Evolutionary conservation across 495 filamentous ascomycete genomes (phyloP), one percentile per base, ranked within the genome.

Genomic region (Penicillium atrosanguineum): DNA sequence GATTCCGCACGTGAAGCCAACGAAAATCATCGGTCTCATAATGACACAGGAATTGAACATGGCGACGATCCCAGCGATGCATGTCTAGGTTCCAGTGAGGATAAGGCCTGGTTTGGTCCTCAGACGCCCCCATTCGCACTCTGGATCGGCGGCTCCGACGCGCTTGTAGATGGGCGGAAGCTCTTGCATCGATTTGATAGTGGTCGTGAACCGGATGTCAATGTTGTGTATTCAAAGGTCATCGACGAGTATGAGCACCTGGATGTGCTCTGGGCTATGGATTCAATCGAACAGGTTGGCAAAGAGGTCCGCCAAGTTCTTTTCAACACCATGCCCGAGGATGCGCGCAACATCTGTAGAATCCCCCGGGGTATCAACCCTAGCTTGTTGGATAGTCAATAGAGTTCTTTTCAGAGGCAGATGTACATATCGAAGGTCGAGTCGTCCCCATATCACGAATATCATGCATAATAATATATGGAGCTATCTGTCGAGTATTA

Each of bases 211-310:
- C 93, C 94, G 28, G 75, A 91, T 67, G 91, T 95, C 2, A 69
- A 74, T 34, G 69, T 98, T 6, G 88, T 96, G 36, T 88, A 96
- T 69, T 76, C 77, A 19, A 93, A 89, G 67, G 72, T 95, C 20
- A 88, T 98, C 25, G 83, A 91, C 2, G 93, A 88, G 47, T 96
- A 97, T 68, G 92, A 96, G 70, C 93, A 98, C 67, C 77, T 98
- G 23, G 93, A 98, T 72, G 91, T 97, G 5, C 80, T 98, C 23
- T 98, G 93, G 93, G 93, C 93, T 0, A 90, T 98, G 74, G 91
- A 97, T 67, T 80, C 83, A 0, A 81, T 90, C 19, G 89, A 95
- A 46, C 81, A 92, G 68, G 88, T 97, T 6, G 92, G 90, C 4
- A 79, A 74, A 52, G 94, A 96, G 71, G 75, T 98, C 0, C 77